Base-by-base conservation (phyloP, 164 flowering plant genomes). In the Dillenia turbinata region DNA sequence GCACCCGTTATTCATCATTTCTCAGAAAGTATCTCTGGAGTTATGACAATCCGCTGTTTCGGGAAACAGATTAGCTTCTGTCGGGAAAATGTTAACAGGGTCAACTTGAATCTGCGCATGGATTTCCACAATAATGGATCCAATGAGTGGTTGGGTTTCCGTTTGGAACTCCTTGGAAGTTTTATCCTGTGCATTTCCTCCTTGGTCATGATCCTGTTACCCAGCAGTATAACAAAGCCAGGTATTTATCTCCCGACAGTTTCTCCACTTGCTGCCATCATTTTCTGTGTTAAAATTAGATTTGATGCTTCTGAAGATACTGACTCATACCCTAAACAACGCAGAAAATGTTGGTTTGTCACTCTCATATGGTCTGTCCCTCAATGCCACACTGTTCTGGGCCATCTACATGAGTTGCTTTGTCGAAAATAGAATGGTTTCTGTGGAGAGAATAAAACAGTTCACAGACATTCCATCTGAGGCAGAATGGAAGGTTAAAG, bases 1-100 rank as follows among this genome's bases (percentile, higher is more conserved):
- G 96, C 99, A 0, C 99, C 99, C 0, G 84, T 94, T 26, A 88
- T 94, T 67, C 92, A 89, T 77, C 97, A 94, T 54, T 94, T 94
- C 77, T 94, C 99, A 7, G 99, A 94, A 74, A 94, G 92, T 72
- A 83, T 94, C 22, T 71, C 97, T 9, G 97, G 99, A 0, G 88
- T 91, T 19, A 82, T 81, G 90, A 94, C 96, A 4, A 89, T 94
- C 53, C 85, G 97, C 5, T 69, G 96, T 70, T 94, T 94, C 73
- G 73, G 75, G 57, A 94, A 81, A 75, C 89, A 89, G 61, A 69
- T 40, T 11, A 52, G 17, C 10, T 94, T 94, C 71, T 63, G 56
- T 63, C 78, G 72, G 56, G 97, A 88, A 69, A 94, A 94, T 75
- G 62, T 88, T 44, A 58, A 77, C 12, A 72, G 94, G 10, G 90